These are phyloP conservation scores for Candida insectalens DNA, from an alignment of 805 yeast genomes.

Conservation along the genomic window DNA sequence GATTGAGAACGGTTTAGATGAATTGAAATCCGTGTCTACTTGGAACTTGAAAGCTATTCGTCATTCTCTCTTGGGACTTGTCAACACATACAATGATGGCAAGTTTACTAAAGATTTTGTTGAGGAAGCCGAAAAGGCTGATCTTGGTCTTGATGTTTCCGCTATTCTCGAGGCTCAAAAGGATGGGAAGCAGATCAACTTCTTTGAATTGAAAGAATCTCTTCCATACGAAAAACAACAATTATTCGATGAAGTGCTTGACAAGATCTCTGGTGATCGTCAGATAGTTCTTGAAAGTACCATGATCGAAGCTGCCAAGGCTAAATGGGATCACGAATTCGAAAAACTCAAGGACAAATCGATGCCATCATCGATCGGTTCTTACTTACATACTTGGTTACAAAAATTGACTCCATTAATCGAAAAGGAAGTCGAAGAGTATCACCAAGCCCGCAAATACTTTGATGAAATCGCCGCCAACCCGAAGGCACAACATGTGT, in stretches of 20 bases:
- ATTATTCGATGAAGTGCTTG: conserved; percentile 58
- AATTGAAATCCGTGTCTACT: conserved; percentile 58
- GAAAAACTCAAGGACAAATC: conserved; percentile 35
- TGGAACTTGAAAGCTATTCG: conserved; percentile 72
- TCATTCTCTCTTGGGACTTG: conserved; percentile 54
- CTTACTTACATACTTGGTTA: conserved; percentile 80
- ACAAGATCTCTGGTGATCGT: conserved; percentile 62
- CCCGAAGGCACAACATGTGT: background rate
- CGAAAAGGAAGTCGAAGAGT: conserved; percentile 50
- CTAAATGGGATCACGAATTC: conserved; percentile 79
- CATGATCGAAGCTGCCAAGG: conserved; percentile 78
- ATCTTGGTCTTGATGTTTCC: conserved; percentile 13
- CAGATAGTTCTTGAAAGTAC: conserved; percentile 68
- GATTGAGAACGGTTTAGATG: conserved; percentile 44
- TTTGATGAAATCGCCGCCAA: conserved; percentile 2
- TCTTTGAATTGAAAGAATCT: conserved; percentile 53
- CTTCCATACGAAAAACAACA: conserved; percentile 39
- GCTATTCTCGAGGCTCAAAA: conserved; percentile 5
- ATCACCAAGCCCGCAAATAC: conserved; percentile 34
- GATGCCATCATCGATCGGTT: conserved; percentile 53
- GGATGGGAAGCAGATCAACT: conserved; percentile 32
- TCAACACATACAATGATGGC: conserved; percentile 16
- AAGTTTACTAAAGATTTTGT: conserved; percentile 14
- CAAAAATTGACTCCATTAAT: conserved; percentile 62
- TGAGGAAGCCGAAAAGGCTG: conserved; percentile 12